Base-by-base conservation (phyloP, 306 rosid species). In the Inga laurina region DNA sequence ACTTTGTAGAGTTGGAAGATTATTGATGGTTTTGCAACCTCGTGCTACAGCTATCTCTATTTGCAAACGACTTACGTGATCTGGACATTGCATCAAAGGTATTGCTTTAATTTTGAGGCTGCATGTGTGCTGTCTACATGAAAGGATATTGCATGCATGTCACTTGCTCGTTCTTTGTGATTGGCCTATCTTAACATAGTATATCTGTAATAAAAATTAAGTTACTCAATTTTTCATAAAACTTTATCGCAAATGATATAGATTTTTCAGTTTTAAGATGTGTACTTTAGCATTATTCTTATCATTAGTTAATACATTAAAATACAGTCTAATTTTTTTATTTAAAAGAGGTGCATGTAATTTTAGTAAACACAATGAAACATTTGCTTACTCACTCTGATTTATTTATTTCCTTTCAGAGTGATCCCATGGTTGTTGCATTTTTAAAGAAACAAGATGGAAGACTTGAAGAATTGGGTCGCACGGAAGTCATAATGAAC, bases 401-500 rank as follows among this genome's bases (percentile, higher is more conserved):
- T 62, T 62, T 27, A 27, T 27, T 27, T 30, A 57, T 54, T 75
- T 70, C 39, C n/a, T 57, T 85, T 85, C 72, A 88, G 91, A 88
- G 98, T 85, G 98, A 95, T 89, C 97, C 98, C 12, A 95, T 95
- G 97, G 91, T 79, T 24, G 91, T 90, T 61, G 90, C 74, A 39
- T 90, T 27, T 76, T 72, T 75, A 14, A 90, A 93, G 86, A 91
- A 88, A 82, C 79, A 27, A 59, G 90, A 87, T 84, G 97, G 92
- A 6, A 88, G 44, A 81, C 88, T 92, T 24, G 86, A 90, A 82
- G 98, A 93, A 81, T 74, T 95, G 54, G 98, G 98, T 39, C 92
- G 97, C 76, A 92, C 97, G 21, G 98, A 95, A 88, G 98, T 93
- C 49, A 85, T 95, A 74, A 32, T 89, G 85, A 95, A 95, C 82